A percentile compares a stretch with the other conserved stretches of the same genome.
Conservation (phyloP, 352 stramenopile genomes). For the Phytophthora pseudosyringae region DNA sequence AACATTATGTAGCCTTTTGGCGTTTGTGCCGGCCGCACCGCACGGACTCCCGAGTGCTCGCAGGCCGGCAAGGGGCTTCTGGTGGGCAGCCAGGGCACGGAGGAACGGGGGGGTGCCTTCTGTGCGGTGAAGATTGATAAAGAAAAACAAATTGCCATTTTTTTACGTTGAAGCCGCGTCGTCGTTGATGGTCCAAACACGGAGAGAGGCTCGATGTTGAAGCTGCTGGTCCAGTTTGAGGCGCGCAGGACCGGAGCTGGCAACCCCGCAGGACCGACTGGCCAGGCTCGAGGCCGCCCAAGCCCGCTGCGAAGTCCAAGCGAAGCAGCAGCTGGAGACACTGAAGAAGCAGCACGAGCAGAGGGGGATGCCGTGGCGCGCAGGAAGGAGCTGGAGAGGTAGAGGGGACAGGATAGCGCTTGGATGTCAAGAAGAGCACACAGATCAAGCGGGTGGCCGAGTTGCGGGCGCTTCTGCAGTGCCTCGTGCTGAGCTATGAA, state of each 20-base stretch:
- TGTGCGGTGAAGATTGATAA: slow-evolving; percentile 42
- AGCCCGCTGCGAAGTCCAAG: too few relatives aligned
- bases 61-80: slow-evolving; percentile 15
- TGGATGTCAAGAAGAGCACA: too few relatives aligned
- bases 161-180: slow-evolving; percentile 24
- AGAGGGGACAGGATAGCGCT: too few relatives aligned
- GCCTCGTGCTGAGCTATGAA: slow-evolving; percentile 63
- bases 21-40: slow-evolving; percentile 17
- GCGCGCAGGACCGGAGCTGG: too few relatives aligned
- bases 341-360: too few relatives aligned
- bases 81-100: slow-evolving; percentile 11
- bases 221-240: too few relatives aligned
- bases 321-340: too few relatives aligned
- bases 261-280: too few relatives aligned
- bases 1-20: slow-evolving; percentile 46
- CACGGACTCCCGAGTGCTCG: slow-evolving; percentile 6
- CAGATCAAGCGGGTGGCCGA: too few relatives aligned
- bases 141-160: slow-evolving; percentile 40
- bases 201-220: background rate
- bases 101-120: slow-evolving; percentile 15
- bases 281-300: too few relatives aligned
- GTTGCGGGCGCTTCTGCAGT: slow-evolving; percentile 29
- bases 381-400: too few relatives aligned
- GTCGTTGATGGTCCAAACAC: background rate
- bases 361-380: too few relatives aligned